Evolutionary conservation across 1,284 basidiomycete species (phyloP).

Genomic region (Cutaneotrichosporon daszewskae): DNA sequence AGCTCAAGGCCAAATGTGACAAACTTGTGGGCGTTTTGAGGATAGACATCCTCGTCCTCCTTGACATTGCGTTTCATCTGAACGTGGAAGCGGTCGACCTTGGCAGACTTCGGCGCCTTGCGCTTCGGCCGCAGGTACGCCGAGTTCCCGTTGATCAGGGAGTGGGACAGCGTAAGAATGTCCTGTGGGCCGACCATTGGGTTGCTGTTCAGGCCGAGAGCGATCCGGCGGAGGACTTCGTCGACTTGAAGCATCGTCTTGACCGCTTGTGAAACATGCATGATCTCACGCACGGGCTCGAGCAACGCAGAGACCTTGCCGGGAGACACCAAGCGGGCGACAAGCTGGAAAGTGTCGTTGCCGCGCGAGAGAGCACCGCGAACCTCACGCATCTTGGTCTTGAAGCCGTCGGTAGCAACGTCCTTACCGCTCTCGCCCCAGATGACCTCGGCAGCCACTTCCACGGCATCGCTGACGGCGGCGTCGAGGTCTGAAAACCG

Average conservation of each 20-base stretch:
- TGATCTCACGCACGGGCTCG: slow-evolving; percentile 72
- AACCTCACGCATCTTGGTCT: slow-evolving; percentile 89
- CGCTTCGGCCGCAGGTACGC: slow-evolving; percentile 55
- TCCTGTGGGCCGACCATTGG: slow-evolving; percentile 63
- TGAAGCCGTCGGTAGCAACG: slow-evolving; percentile 82
- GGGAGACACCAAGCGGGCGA: slow-evolving; percentile 71
- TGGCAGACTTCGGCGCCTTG: slow-evolving; percentile 32
- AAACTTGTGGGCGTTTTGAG: slow-evolving; percentile 76
- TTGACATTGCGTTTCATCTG: slow-evolving; percentile 66
- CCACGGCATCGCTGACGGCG: slow-evolving; percentile 69
- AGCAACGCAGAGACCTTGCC: slow-evolving; percentile 70
- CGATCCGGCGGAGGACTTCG: slow-evolving; percentile 76
- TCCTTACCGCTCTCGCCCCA: slow-evolving; percentile 93
- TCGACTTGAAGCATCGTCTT: slow-evolving; percentile 84
- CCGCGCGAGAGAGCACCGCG: slow-evolving; percentile 70
- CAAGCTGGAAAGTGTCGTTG: slow-evolving; percentile 74
- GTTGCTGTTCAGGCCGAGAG: slow-evolving; percentile 81
- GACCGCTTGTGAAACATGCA: slow-evolving; percentile 75
- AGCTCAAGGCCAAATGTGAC: slow-evolving; percentile 89
- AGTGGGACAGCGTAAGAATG: slow-evolving; percentile 77
- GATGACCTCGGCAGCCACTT: slow-evolving; percentile 83
- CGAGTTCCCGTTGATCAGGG: slow-evolving; percentile 85
- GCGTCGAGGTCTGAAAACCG: slow-evolving; percentile 65
- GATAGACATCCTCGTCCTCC: slow-evolving; percentile 63
- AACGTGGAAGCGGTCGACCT: slow-evolving; percentile 61